Conservation (phyloP, 352 stramenopile genomes). For the Globisporangium polare region DNA sequence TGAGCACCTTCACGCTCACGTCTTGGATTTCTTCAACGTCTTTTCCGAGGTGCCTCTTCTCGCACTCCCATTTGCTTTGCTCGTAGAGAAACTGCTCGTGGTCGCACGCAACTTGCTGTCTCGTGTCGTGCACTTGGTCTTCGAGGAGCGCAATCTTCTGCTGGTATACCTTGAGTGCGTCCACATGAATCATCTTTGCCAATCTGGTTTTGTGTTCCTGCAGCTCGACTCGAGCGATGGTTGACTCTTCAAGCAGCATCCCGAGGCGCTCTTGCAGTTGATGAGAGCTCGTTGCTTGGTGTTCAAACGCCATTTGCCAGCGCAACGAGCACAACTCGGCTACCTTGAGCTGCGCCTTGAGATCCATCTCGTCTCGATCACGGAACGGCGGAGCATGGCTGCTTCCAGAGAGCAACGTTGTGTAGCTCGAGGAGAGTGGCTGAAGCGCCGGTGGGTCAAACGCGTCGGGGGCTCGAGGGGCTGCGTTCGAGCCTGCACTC, state of each 20-base stretch:
- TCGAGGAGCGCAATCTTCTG: slow-evolving; percentile 51
- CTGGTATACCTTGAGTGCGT: slow-evolving; percentile 27
- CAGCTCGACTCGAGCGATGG: neutral
- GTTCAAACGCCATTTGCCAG: slow-evolving; percentile 33
- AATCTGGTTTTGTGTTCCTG: neutral
- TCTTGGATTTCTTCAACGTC: slow-evolving; percentile 59
- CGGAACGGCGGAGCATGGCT: neutral
- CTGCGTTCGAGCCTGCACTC: neutral
- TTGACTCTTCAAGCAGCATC: slow-evolving; percentile 45
- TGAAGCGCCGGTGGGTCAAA: neutral
- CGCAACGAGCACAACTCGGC: slow-evolving; percentile 32
- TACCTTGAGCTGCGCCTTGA: slow-evolving; percentile 32
- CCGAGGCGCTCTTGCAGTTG: slow-evolving; percentile 28
- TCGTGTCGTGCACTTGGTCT: slow-evolving; percentile 38
- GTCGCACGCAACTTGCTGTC: slow-evolving; percentile 58
- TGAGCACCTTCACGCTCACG: slow-evolving; percentile 65
- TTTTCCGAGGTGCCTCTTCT: slow-evolving; percentile 42
- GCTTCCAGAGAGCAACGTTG: no score
- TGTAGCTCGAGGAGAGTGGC: no score
- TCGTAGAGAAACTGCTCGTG: slow-evolving; percentile 65
- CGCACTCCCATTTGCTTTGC: slow-evolving; percentile 45
- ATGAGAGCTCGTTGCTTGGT: slow-evolving; percentile 22
- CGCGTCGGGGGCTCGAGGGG: neutral
- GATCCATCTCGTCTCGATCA: slow-evolving; percentile 23
- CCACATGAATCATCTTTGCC: slow-evolving; percentile 8